Evolutionary conservation across 2,329 filamentous ascomycete species (phyloP), one percentile per base, ranked within the genome.

Genomic region (Lasiodiplodia hormozganensis): DNA sequence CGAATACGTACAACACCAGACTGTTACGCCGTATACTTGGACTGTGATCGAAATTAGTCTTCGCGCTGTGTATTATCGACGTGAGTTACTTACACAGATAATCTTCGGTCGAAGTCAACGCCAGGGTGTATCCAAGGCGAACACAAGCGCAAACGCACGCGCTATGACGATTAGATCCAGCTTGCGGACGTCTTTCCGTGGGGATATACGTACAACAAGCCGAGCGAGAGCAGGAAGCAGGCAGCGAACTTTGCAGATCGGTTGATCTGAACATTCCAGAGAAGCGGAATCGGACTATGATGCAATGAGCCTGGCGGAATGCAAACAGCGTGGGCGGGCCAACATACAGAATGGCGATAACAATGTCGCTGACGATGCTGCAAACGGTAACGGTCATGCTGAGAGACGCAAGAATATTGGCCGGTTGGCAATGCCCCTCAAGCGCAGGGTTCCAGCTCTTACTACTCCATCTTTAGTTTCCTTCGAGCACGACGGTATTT

Each of bases 191-290:
- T 10, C 31, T 34, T 8, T 14, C 11, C 3, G n/a, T 4, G 11
- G 4, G 2, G 16, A 53, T 53, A 28, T 14, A 53, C 51, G 14
- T 53, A 53, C 51, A 53, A 53, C 51, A 53, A 16, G 51, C 51
- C 51, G 1, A 53, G 51, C 21, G 51, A 53, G 1, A 53, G 23
- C 8, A 53, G 23, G 23, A 53, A 28, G 21, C 51, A 8, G 14
- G 51, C 51, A 16, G 51, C 51, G 8, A 53, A 14, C 14, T 53
- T 53, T 5, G 51, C 14, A 8, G 14, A 25, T 28, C 51, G n/a
- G 51, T 53, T 53, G 51, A 53, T 53, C 25, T 53, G 23, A 28
- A 53, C 12, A 18, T 53, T 53, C 51, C 51, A 53, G 25, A 53
- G 51, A 2, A 53, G 51, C 4, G 51, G 51, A 21, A 53, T 53